Evolutionary conservation across 176 grass and related monocot genomes (phyloP), one percentile per base, ranked within the genome.

Genomic region (Eremochloa ophiuroides): DNA sequence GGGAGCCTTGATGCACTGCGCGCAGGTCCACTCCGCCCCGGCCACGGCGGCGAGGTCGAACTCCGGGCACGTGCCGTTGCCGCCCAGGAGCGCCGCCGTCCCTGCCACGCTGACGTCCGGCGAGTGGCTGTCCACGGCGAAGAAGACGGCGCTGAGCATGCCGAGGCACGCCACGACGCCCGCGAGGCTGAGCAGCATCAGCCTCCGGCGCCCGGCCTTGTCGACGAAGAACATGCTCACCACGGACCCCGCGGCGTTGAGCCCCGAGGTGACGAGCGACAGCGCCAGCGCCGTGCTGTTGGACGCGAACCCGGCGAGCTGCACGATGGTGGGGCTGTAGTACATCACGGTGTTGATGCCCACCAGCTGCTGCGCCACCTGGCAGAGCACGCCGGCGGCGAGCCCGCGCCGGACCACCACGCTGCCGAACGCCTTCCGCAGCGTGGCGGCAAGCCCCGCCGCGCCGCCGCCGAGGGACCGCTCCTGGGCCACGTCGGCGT

Each of bases 281-380:
- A 94, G 92, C 10, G 92, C 88, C 30, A 97, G 72, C 22, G 92
- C 95, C 28, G 92, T 94, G 46, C 68, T 79, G 64, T 94, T 97
- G 20, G 95, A 97, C 11, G 95, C 95, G 26, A 92, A 97, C 18
- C 95, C 92, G 40, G 95, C 95, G 3, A 97, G 83, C 68, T 94
- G 95, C 40, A 93, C 90, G 38, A 97, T 97, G 2, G 88, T 93
- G 2, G 95, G 92, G 62, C 88, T 94, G 88, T 97, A 97, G 92
- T 97, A 94, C 95, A 93, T 97, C 62, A 93, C 92, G 13, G 95
- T 90, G 81, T 94, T 97, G 75, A 97, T 97, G 31, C 95, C 95
- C 29, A 94, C 95, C 20, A 97, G 82, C 80, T 94, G 92, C 79
- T 97, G 95, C 71, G 87, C 92, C 61, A 92, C 88, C 82, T 92